Base-by-base conservation (phyloP, 306 rosid species). In the Comarum palustre region DNA sequence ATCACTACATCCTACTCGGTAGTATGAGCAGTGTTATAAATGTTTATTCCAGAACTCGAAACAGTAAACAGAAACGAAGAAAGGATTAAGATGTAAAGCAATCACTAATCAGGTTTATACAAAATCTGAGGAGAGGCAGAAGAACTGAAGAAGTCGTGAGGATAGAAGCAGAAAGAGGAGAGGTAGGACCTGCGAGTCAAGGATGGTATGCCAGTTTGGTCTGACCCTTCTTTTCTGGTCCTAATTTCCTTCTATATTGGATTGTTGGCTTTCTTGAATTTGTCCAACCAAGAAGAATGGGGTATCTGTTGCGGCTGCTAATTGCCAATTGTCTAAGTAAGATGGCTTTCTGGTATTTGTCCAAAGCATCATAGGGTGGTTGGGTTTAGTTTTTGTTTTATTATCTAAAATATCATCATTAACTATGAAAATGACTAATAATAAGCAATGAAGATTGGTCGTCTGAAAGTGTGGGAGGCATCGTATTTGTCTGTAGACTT, bases 121-220 rank as follows among this genome's bases (percentile, higher is more conserved):
- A 24, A 2, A 54, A 3, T 54, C 13, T 2, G 5, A 54, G 6
- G 13, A 47, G 14, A 31, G 27, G 27, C n/a, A 32, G 48, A 27
- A 45, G 42, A 39, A 39, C 11, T 3, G 25, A 51, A 6, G 10
- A 8, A 10, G 22, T 13, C 3, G 24, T 20, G 5, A 13, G 36
- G 63, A 69, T 11, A 3, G 41, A 69, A 69, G 19, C 57, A 50
- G 5, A 34, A 12, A 36, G 20, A 36, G 20, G 1, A n/a, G 52
- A 69, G 12, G 62, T 34, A 5, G 14, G 59, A 25, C 1, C 36
- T 20, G 22, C 31, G 24, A 36, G 64, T 70, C 64, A 36, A 70
- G 74, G 2, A 13, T 36, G 74, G 50, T 5, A 32, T 70, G 48
- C 50, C 64, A 22, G 46, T 25, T 69, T 69, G 73, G 45, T 31